Conservation (phyloP, 2,329 filamentous ascomycete genomes). For the Fusarium piperis region DNA sequence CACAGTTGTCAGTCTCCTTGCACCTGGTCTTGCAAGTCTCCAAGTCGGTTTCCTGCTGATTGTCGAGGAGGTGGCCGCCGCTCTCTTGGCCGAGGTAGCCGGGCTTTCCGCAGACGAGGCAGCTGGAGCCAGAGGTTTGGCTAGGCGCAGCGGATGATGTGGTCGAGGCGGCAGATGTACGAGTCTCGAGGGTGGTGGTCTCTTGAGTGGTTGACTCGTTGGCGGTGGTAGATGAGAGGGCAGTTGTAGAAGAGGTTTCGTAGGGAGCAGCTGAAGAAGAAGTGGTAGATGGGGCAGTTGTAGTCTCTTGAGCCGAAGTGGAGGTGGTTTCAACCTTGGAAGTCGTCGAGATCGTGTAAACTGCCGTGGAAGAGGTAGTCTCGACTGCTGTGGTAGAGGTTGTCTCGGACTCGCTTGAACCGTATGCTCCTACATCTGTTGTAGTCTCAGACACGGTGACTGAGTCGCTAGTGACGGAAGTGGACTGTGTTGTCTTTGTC, state of each 20-base stretch:
- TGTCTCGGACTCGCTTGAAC: constrained; percentile 6
- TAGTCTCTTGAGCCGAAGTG: background rate
- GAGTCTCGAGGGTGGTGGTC: constrained; percentile 9
- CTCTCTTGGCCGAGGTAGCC: background rate
- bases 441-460: background rate
- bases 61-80: background rate
- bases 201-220: constrained; percentile 15
- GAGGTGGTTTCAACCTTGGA: background rate
- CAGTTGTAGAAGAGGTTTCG: background rate
- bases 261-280: background rate
- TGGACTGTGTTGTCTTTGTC: background rate
- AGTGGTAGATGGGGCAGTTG: background rate
- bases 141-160: constrained; percentile 16
- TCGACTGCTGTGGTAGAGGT: background rate
- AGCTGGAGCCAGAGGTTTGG: constrained; percentile 1
- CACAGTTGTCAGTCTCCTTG: background rate
- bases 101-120: constrained; percentile 18
- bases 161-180: background rate
- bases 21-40: constrained; percentile 17
- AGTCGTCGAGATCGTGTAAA: background rate
- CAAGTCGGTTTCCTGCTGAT: background rate
- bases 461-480: background rate
- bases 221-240: background rate
- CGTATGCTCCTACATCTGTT: background rate
- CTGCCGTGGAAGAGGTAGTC: background rate